A percentile compares a stretch with the other conserved stretches of the same genome.
phyloP scores from a whole-genome alignment of 352 stramenopile genomes.

The Phytophthora aleatoria region DNA sequence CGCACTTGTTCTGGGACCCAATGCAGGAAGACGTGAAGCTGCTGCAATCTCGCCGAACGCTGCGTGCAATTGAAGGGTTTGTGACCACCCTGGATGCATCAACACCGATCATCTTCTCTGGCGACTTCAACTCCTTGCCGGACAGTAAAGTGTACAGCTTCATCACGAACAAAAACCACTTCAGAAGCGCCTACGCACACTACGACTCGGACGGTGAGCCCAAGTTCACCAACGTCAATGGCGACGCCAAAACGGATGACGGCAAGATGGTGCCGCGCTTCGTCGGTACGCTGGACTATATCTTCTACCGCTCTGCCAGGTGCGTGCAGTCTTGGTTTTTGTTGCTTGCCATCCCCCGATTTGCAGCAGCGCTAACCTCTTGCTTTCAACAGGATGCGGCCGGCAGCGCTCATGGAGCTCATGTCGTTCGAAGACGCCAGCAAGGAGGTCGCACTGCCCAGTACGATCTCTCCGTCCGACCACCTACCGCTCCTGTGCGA shows the following conservation, averaged over 20 bases:
- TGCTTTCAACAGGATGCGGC: conserved; percentile 33
- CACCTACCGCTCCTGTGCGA: conserved; percentile 77
- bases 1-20: conserved; percentile 87
- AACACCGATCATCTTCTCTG: conserved; percentile 57
- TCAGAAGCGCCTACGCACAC: conserved; percentile 62
- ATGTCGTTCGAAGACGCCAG: conserved; percentile 68
- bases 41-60: conserved; percentile 65
- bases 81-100: conserved; percentile 18
- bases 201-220: conserved; percentile 57
- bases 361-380: conserved; percentile 9
- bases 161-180: conserved; percentile 48
- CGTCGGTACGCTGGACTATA: conserved; percentile 82
- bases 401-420: conserved; percentile 69
- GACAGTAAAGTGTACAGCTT: conserved; percentile 74
- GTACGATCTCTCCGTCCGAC: conserved; percentile 70
- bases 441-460: conserved; percentile 66
- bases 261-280: conserved; percentile 58
- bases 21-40: conserved; percentile 85
- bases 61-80: conserved; percentile 52
- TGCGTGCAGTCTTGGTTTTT: conserved; percentile 19
- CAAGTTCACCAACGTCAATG: conserved; percentile 82
- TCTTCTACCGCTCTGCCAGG: conserved; percentile 72
- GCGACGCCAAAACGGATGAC: conserved; percentile 33
- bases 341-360: background rate
- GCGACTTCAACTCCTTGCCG: conserved; percentile 86